phyloP scores from a whole-genome alignment of 2,329 filamentous ascomycete genomes.

The Penicillium sp. region DNA sequence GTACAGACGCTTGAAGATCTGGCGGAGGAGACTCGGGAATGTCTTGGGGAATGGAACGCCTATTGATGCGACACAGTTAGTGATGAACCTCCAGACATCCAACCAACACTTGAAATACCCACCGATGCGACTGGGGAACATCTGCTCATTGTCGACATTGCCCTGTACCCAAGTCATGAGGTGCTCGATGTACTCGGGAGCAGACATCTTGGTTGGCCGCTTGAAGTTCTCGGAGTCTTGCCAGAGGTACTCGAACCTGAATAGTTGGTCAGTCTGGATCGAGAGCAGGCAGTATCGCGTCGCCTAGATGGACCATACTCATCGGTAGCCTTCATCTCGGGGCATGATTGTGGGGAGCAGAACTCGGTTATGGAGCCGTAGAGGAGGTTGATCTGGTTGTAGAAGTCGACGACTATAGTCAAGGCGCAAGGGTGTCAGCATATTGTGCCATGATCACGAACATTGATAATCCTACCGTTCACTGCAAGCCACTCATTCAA shows the following conservation, averaged over 20 bases:
- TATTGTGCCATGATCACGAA: not conserved
- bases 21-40: constrained; percentile 84
- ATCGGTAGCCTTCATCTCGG: constrained; percentile 99
- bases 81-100: not conserved
- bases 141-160: constrained; percentile 92
- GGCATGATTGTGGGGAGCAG: constrained; percentile 94
- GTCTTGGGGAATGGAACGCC: constrained; percentile 94
- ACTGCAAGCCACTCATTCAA: constrained; percentile 98
- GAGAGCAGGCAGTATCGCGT: not conserved
- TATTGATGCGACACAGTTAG: constrained; percentile 38
- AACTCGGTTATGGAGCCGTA: constrained; percentile 99
- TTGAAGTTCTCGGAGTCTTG: constrained; percentile 95
- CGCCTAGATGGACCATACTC: constrained; percentile 67
- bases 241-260: constrained; percentile 97
- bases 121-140: constrained; percentile 94
- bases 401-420: constrained; percentile 93
- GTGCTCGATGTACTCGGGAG: constrained; percentile 96
- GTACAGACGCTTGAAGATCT: constrained; percentile 99
- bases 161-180: constrained; percentile 96
- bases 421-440: constrained; percentile 31
- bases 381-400: constrained; percentile 99
- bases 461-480: constrained; percentile 70
- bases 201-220: constrained; percentile 96
- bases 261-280: constrained; percentile 18
- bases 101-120: constrained; percentile 29